Base-by-base conservation (phyloP, 2,329 filamentous ascomycete genomes). In the Nigrograna mackinnonii region DNA sequence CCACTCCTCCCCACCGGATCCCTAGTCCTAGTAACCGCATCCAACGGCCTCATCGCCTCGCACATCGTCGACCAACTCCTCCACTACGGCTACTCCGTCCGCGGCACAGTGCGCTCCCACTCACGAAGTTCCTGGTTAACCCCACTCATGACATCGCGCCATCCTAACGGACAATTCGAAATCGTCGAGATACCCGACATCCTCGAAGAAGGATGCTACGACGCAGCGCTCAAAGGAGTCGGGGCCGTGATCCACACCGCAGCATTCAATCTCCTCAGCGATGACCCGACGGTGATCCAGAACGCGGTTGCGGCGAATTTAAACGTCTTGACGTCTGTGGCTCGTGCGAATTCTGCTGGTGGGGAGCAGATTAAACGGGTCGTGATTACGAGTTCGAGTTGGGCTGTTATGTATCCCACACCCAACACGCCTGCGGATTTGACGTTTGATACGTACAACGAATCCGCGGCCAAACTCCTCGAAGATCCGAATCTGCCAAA, bases 1-100 rank as follows among this genome's bases (percentile, higher is more conserved):
- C 41, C 35, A 4, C 13, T 39, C 13, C 35, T 43, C n/a, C 35
- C 41, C 14, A 5, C 19, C 18, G 35, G 30, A 26, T 43, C 41
- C 13, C 35, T 38, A 6, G 32, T 43, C 24, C 35, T 79, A 3
- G 68, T 79, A 11, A 78, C 74, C 0, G 75, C 74, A 4, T 69
- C 64, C 3, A 77, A 70, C 38, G 74, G 75, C 24, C 74, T 70
- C 47, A 64, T 79, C 18, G 73, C 61, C 14, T 68, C 67, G 4
- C 73, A 79, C 37, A 57, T 76, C 6, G 58, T 63, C 31, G 55
- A 71, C n/a, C 55, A 71, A 17, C 60, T 78, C 12, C 61, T 78
- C 13, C 37, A 61, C 1, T 58, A 61, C 6, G 72, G 73, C 11
- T 77, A 69, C 48, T 48, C 52, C 7, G 73, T 79, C 4, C 69